These are phyloP conservation scores for Alternaria conjuncta DNA, from an alignment of 2,329 filamentous ascomycete species.

Conservation along the genomic window DNA sequence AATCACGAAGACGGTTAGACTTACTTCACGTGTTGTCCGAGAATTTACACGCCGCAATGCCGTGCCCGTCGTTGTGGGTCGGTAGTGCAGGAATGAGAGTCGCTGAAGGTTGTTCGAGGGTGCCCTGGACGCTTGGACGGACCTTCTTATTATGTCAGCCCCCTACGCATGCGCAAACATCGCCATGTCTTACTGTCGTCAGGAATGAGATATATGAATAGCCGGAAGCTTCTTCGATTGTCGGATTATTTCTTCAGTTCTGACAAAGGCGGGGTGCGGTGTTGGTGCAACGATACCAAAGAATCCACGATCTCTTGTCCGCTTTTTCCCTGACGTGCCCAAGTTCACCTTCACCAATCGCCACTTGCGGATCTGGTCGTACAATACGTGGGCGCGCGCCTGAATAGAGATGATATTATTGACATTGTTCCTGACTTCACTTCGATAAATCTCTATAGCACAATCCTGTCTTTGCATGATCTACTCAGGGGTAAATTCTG, in stretches of 20 bases:
- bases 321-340: slow-evolving; percentile 9
- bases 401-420: neutral
- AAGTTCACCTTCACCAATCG: slow-evolving; percentile 9
- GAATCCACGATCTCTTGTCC: neutral
- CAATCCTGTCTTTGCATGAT: neutral
- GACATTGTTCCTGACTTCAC: neutral
- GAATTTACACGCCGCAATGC: slow-evolving; percentile 32
- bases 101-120: slow-evolving; percentile 30
- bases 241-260: neutral
- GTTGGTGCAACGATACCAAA: neutral
- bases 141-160: slow-evolving; percentile 26
- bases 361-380: neutral
- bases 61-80: slow-evolving; percentile 37
- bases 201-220: neutral
- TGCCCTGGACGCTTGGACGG: slow-evolving; percentile 23
- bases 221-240: neutral
- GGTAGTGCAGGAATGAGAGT: slow-evolving; percentile 32
- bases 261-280: neutral
- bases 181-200: slow-evolving; percentile 4
- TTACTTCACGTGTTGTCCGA: slow-evolving; percentile 43
- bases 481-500: slow-evolving; percentile 6
- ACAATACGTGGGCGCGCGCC: neutral
- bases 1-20: slow-evolving; percentile 18
- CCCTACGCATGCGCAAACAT: slow-evolving; percentile 20
- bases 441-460: neutral